Evolutionary conservation across 345 rosid genomes (phyloP), one percentile per base, ranked within the genome.

Genomic region (Rubroshorea leprosula): DNA sequence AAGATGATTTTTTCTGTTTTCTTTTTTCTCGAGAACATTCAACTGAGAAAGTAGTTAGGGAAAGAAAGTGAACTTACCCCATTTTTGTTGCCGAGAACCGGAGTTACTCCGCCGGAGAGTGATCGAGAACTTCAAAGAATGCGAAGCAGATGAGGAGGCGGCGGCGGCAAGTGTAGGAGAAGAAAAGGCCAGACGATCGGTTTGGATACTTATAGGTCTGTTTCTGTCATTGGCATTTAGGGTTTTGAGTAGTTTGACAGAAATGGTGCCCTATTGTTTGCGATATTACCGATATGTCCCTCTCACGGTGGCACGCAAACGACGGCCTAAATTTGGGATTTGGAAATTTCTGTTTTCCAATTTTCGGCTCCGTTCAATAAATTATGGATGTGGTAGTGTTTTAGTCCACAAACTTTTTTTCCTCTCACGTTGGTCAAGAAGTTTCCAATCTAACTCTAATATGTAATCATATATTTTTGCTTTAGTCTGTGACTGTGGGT

Each of bases 41-140:
- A 18, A n/a, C 47, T 3, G 1, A 29, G 12, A 18, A 17, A 0
- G 14, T 6, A 58, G 18, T 1, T 0, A 3, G 3, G 57, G 12
- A 25, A 16, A 5, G 17, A 20, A 23, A n/a, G n/a, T n/a, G n/a
- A 39, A 24, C 63, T 27, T 1, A 61, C 71, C 75, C 75, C 75
- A 71, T 71, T 61, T 50, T 61, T 12, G 18, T 55, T 38, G 27
- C 23, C 2, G 38, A 7, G 8, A 5, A 46, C 55, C 19, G 29
- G 17, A 50, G 26, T 11, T 19, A 58, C 62, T 24, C 39, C 17
- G 43, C 26, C 17, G 18, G 60, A 51, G 35, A 31, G 44, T 2
- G 23, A 21, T n/a, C 23, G 21, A 13, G 20, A 38, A n/a, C 47
- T 44, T 44, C 47, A 9, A 29, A n/a, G n/a, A n/a, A n/a, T n/a